Evolutionary conservation across 192 early-diverging fungal species (phyloP).

Genomic region (Coemansia reversa): DNA sequence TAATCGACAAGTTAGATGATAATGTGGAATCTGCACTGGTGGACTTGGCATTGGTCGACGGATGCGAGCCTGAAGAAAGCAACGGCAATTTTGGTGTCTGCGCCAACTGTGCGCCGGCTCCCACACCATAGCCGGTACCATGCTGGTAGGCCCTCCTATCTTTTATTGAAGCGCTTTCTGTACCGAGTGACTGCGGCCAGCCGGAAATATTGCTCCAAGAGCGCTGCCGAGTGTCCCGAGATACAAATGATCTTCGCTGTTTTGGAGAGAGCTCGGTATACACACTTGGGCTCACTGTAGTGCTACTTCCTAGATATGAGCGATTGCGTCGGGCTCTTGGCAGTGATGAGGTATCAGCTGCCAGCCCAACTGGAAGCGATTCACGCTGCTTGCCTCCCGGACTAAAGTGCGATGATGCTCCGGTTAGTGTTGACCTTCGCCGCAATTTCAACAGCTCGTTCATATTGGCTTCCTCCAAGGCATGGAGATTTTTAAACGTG

Average conservation of each 20-base stretch:
- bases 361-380: constrained; percentile 7
- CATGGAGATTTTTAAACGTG: constrained; percentile 86
- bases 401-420: constrained; percentile 7
- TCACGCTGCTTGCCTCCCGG: not conserved
- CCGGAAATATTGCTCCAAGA: no score
- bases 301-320: constrained; percentile 9
- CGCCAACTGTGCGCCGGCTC: no score
- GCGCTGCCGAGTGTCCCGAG: constrained; percentile 1
- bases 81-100: no score
- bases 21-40: no score
- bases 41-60: no score
- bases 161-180: no score
- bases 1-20: not conserved
- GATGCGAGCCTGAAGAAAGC: no score
- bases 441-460: constrained; percentile 79
- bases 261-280: not conserved
- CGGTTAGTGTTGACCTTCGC: constrained; percentile 44
- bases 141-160: no score
- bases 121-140: not conserved
- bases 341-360: not conserved
- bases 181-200: not conserved
- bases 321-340: not conserved
- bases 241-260: not conserved
- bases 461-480: constrained; percentile 88
- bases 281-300: constrained; percentile 3